Evolutionary conservation across 2,329 filamentous ascomycete species (phyloP), one percentile per base, ranked within the genome.

Genomic region (Epichloe aotearoae): DNA sequence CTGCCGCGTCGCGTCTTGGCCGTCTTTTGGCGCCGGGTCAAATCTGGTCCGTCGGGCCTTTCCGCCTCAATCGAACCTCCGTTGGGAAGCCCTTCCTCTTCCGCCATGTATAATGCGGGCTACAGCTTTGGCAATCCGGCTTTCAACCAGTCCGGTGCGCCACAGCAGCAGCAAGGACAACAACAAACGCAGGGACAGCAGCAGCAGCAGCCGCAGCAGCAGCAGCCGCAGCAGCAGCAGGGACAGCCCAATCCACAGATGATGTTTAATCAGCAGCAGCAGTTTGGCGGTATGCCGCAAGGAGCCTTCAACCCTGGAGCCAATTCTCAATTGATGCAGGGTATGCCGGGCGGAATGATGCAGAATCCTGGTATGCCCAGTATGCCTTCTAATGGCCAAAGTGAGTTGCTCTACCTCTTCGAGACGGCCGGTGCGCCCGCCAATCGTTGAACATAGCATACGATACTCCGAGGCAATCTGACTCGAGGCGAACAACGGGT

Each of bases 321-420:
- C 49, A 77, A 75, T 56, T 67, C 71, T 49, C 68, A 76, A 65
- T 77, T 80, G 74, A 78, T 78, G 71, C 66, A 69, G 47, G 71
- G 68, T 56, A 74, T 72, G 40, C 71, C 73, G 66, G 72, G 70
- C 65, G 76, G 73, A 61, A 81, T 83, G 77, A 82, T 83, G 79
- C 79, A 77, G 67, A 79, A 74, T 62, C 65, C 75, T 58, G 73
- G 68, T 61, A 78, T 80, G 75, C 73, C 72, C 56, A 75, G 76
- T 62, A 79, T 80, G 75, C 69, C 70, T 57, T 66, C 73, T 56
- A 80, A 79, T 70, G 75, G 77, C 49, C 77, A 80, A 63, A 79
- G 77, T 80, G 69, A 73, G 77, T 71, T 55, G 6, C 7, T 19
- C 45, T 33, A 14, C n/a, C 10, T 36, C 38, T n/a, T 39, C 20